Conservation (phyloP, 495 filamentous ascomycete genomes). For the Glonium stellatum region DNA sequence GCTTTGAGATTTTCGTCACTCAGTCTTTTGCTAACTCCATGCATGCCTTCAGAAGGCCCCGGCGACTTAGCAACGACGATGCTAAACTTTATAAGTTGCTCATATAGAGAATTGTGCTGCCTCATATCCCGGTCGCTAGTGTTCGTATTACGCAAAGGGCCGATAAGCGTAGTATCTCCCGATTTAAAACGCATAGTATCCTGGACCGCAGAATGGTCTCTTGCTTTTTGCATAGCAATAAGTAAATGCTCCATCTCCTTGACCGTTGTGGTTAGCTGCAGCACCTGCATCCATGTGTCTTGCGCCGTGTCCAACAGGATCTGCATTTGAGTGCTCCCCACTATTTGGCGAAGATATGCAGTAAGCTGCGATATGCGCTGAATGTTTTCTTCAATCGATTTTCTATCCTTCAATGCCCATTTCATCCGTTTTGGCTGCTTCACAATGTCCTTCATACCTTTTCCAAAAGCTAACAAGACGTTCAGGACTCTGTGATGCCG, state of each 20-base stretch:
- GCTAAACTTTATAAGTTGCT: not conserved
- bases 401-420: constrained; percentile 3
- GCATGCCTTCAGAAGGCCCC: no score
- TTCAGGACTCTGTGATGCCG: not conserved
- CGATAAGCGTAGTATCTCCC: not conserved
- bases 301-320: not conserved
- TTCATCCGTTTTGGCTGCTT: constrained; percentile 4
- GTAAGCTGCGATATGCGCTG: constrained; percentile 1
- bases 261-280: constrained; percentile 2
- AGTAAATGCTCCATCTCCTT: constrained; percentile 1
- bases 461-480: not conserved
- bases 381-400: not conserved
- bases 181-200: not conserved
- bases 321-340: not conserved
- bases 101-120: not conserved
- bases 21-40: not conserved
- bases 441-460: not conserved
- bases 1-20: not conserved
- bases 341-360: not conserved
- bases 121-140: not conserved
- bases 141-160: not conserved
- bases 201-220: not conserved
- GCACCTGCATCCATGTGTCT: not conserved
- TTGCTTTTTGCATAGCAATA: not conserved
- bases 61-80: not conserved